Conservation (phyloP, 306 rosid genomes). For the Erythrophleum fordii region DNA sequence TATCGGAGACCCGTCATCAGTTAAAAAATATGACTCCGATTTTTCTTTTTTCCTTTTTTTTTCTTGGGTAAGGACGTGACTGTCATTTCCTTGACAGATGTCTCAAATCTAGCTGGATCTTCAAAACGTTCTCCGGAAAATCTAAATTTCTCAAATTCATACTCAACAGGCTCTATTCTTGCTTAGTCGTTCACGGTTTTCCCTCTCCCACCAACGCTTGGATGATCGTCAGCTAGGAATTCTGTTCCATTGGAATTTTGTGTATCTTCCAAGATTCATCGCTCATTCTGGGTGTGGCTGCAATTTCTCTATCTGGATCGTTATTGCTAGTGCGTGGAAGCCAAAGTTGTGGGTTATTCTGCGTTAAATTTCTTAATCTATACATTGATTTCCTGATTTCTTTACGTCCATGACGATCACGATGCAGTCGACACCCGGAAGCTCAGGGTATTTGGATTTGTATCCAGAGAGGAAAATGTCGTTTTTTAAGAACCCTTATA, state of each 20-base stretch:
- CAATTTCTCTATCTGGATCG: not conserved
- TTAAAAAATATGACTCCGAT: too few relatives aligned
- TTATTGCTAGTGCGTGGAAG: not conserved
- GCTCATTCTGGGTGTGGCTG: not conserved
- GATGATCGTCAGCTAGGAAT: not conserved
- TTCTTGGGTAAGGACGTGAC: too few relatives aligned
- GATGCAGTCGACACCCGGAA: slow-evolving; percentile 58
- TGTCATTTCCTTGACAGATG: too few relatives aligned
- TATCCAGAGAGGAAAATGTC: slow-evolving; percentile 56
- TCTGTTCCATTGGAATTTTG: not conserved
- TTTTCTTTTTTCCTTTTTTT: too few relatives aligned
- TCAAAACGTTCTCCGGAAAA: too few relatives aligned
- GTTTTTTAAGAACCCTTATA: slow-evolving; percentile 54
- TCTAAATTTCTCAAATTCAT: too few relatives aligned
- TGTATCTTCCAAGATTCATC: not conserved
- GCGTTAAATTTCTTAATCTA: not conserved
- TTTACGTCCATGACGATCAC: slow-evolving; percentile 41
- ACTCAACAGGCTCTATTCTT: not conserved
- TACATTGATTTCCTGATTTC: not conserved
- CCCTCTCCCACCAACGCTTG: not conserved
- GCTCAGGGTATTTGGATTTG: slow-evolving; percentile 57
- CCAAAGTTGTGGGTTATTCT: not conserved
- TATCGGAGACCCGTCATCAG: too few relatives aligned
- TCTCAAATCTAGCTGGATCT: too few relatives aligned
- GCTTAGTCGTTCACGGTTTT: not conserved